Evolutionary conservation across 805 yeast genomes (phyloP).

Genomic region (Saturnispora saitoi): DNA sequence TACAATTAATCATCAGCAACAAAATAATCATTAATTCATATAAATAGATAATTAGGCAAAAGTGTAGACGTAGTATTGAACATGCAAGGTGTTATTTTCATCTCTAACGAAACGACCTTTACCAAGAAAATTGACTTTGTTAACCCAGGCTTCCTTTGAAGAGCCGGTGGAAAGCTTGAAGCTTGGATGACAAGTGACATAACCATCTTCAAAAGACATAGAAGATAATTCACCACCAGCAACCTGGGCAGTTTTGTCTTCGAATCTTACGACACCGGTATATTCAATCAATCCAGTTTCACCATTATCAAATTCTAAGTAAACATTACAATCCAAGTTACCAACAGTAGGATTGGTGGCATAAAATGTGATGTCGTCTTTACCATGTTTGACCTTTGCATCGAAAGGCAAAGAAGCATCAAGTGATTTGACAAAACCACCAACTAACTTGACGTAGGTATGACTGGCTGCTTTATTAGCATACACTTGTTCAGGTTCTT

Average conservation of each 20-base stretch:
- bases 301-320: conserved; percentile 28
- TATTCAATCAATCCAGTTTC: conserved; percentile 36
- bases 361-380: conserved; percentile 39
- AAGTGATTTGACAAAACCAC: conserved; percentile 32
- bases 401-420: conserved; percentile 34
- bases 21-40: not conserved
- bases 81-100: conserved; percentile 35
- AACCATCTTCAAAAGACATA: conserved; percentile 37
- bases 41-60: conserved; percentile 3
- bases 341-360: conserved; percentile 23
- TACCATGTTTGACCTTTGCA: conserved; percentile 31
- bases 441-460: conserved; percentile 25
- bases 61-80: conserved; percentile 29
- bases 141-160: conserved; percentile 44
- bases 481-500: conserved; percentile 26
- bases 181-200: conserved; percentile 40
- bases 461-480: conserved; percentile 22
- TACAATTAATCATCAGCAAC: not conserved
- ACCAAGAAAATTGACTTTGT: conserved; percentile 41
- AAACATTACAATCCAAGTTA: conserved; percentile 41
- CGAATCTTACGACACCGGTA: conserved; percentile 39
- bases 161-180: conserved; percentile 35
- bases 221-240: conserved; percentile 25
- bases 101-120: conserved; percentile 52
- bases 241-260: conserved; percentile 30